Evolutionary conservation across 2,329 filamentous ascomycete genomes (phyloP).

Genomic region (Thermoascus crustaceus): DNA sequence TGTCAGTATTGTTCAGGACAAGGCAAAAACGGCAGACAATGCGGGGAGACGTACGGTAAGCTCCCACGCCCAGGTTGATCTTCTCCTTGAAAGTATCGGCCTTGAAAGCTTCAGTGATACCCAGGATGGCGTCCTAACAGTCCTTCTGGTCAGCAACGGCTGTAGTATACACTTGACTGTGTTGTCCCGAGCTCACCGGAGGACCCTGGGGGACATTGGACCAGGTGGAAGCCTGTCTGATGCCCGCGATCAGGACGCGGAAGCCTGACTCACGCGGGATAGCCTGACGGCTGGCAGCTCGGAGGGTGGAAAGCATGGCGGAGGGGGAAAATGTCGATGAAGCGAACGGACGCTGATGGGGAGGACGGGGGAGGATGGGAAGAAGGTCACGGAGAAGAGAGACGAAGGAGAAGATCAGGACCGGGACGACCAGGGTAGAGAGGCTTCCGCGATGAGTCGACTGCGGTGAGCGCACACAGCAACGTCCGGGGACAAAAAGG

Average conservation of each 20-base stretch:
- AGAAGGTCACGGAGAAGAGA: background rate
- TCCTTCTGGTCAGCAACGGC: slow-evolving; percentile 18
- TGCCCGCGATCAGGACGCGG: slow-evolving; percentile 34
- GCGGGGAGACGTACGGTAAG: slow-evolving; percentile 59
- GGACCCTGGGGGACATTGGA: slow-evolving; percentile 85
- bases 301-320: slow-evolving; percentile 40
- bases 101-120: slow-evolving; percentile 96
- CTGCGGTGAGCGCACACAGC: slow-evolving; percentile 2
- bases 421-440: background rate
- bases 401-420: background rate
- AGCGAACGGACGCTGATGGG: slow-evolving; percentile 1
- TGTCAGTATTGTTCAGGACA: background rate
- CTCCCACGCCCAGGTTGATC: slow-evolving; percentile 97
- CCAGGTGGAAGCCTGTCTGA: slow-evolving; percentile 72
- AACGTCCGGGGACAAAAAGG: too few relatives aligned
- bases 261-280: slow-evolving; percentile 31
- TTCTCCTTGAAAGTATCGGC: slow-evolving; percentile 87
- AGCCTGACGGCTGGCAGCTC: slow-evolving; percentile 36
- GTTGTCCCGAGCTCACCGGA: slow-evolving; percentile 57
- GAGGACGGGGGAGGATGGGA: background rate
- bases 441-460: background rate
- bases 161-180: slow-evolving; percentile 5
- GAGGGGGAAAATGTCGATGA: slow-evolving; percentile 1
- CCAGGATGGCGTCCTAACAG: slow-evolving; percentile 39
- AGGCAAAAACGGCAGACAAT: slow-evolving; percentile 1